Base-by-base conservation (phyloP, 2,329 filamentous ascomycete species). In the Cyanodermella asteris region DNA sequence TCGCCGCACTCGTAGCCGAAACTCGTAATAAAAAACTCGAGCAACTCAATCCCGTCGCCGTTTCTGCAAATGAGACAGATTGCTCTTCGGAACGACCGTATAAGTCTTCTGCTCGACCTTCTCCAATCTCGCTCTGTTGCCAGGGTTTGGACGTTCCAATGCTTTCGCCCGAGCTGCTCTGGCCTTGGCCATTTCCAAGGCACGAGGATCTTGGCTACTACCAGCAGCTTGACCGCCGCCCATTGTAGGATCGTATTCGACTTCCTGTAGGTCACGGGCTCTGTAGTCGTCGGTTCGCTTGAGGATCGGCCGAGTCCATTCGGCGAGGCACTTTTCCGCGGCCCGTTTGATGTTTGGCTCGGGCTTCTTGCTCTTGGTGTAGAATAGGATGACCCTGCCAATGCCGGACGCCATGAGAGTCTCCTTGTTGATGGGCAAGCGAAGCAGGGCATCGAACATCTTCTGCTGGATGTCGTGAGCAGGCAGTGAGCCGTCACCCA, bases 401-500 rank as follows among this genome's bases (percentile, higher is more conserved):
- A 97, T 87, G 12, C 84, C 82, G 38, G 78, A 91, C 35, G 81
- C 82, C 13, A 90, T 62, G 9, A 97, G 61, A 2, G 74, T 65
- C 39, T 94, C 87, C 44, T 93, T 93, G 44, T 81, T 76, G 36
- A 94, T 80, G 5, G 80, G 81, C 5, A 94, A 61, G 39, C 69
- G 72, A 11, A 63, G 64, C 18, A 97, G 59, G 13, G 78, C 74
- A 14, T 66, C 65, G 46, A 97, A 87, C 21, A 97, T 66, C 45
- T 94, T 82, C 32, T 82, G 78, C 53, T 97, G 87, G 36, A 97
- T 94, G 44, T 87, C 87, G 54, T 93, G 97, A 16, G 87, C 84
- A 1, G 87, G 87, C 24, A 97, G 62, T 31, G 78, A 84, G 29
- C 84, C 87, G 43, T 94, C 84, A 39, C 84, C 81, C 22, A 94